A percentile compares a stretch with the other conserved stretches of the same genome.
These are phyloP conservation scores for Talaromyces nanjingensis DNA, from an alignment of 495 filamentous ascomycete genomes.

Conservation along the genomic window DNA sequence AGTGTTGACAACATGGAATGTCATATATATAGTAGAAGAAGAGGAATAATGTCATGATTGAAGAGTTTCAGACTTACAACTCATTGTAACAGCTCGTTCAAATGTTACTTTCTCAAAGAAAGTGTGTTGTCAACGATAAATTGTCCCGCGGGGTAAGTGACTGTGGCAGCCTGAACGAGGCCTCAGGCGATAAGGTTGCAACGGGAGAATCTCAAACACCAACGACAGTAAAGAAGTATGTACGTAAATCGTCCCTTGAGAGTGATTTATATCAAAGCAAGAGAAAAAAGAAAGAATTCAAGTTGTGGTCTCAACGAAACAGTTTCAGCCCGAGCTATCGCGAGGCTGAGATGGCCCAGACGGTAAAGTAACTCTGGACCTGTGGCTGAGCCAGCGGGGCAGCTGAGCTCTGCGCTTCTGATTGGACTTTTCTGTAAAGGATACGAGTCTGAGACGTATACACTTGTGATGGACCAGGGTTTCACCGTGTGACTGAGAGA, in stretches of 20 bases:
- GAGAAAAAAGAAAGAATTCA: background rate
- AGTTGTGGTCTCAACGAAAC: background rate
- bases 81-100: slow-evolving; percentile 30
- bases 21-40: background rate
- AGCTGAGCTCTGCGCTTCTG: background rate
- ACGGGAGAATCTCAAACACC: background rate
- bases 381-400: slow-evolving; percentile 13
- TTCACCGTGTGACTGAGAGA: background rate
- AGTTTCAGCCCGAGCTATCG: background rate
- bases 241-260: background rate
- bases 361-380: background rate
- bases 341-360: background rate
- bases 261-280: background rate
- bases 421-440: background rate
- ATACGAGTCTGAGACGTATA: background rate
- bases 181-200: background rate
- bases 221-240: background rate
- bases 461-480: background rate
- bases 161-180: background rate
- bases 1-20: background rate
- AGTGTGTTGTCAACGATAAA: background rate
- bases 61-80: slow-evolving; percentile 30
- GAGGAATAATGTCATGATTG: background rate
- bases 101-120: background rate
- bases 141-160: background rate